These are phyloP conservation scores for Aureobasidium sp. DNA, from an alignment of 2,329 filamentous ascomycete genomes.

Conservation along the genomic window DNA sequence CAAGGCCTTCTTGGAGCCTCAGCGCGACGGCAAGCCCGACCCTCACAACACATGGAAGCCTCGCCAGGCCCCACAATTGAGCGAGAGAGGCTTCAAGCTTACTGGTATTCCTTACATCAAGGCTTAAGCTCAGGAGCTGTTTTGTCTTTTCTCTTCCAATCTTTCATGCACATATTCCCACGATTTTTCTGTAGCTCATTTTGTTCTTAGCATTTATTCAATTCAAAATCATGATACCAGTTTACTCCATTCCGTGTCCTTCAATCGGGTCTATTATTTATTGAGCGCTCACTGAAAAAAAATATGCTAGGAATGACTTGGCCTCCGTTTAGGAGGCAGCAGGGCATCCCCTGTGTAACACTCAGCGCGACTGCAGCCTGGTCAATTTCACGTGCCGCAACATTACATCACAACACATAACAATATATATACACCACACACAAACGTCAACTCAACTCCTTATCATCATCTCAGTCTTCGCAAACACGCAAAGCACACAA, in stretches of 20 bases:
- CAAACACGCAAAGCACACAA: too few species aligned
- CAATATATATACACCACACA: not conserved
- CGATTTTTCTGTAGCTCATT: not conserved
- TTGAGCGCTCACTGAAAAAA: too few species aligned
- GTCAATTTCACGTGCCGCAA: not conserved
- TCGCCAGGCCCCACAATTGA: conserved; percentile 29
- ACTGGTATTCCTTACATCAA: conserved; percentile 33
- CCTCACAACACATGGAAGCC: conserved; percentile 28
- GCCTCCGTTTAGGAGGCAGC: not conserved
- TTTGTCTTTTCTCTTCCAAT: not conserved
- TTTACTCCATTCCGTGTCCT: too few species aligned
- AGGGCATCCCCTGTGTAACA: not conserved
- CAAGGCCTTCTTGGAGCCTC: conserved; percentile 5
- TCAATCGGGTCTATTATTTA: too few species aligned
- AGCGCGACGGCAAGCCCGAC: conserved; percentile 20
- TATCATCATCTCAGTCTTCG: too few species aligned
- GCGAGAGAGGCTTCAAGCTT: conserved; percentile 33
- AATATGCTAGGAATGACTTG: too few species aligned
- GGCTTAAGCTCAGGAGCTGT: not conserved
- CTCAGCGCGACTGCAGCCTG: not conserved
- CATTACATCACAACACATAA: not conserved
- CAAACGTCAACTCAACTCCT: too few species aligned
- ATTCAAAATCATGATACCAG: not conserved
- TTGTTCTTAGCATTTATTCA: not conserved
- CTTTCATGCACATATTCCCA: not conserved